phyloP scores from a whole-genome alignment of 805 yeast species.

The Yamadazyma scolyti region DNA sequence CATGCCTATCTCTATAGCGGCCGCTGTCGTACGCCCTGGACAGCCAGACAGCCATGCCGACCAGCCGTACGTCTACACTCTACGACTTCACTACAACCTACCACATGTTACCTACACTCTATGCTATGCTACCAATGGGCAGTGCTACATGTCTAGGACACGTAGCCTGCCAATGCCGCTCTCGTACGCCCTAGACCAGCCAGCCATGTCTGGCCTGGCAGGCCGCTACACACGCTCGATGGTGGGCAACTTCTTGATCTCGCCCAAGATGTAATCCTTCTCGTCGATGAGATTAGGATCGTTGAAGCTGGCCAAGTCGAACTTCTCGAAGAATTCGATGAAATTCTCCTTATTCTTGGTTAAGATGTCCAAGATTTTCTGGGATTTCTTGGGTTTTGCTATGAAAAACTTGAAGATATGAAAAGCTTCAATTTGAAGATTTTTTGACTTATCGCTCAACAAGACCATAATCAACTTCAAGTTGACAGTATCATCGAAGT shows the following conservation, averaged over 20 bases:
- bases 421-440: conserved; percentile 86
- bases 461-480: conserved; percentile 82
- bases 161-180: too few species aligned
- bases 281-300: conserved; percentile 72
- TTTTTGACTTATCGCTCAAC: conserved; percentile 83
- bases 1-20: too few species aligned
- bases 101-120: too few species aligned
- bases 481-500: conserved; percentile 78
- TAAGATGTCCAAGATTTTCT: conserved; percentile 73
- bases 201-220: too few species aligned
- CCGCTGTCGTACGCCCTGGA: too few species aligned
- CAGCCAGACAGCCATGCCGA: too few species aligned
- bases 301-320: conserved; percentile 59
- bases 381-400: conserved; percentile 91
- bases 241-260: conserved; percentile 70
- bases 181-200: too few species aligned
- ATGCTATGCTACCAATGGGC: too few species aligned
- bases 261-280: conserved; percentile 71
- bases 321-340: conserved; percentile 61
- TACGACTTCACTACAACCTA: too few species aligned
- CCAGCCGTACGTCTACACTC: too few species aligned
- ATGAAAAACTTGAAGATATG: conserved; percentile 91
- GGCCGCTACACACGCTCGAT: conserved; percentile 35
- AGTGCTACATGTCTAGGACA: too few species aligned
- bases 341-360: conserved; percentile 80